Evolutionary conservation across 768 basidiomycete species (phyloP).

Genomic region (Leucosporidium creatinivorum): DNA sequence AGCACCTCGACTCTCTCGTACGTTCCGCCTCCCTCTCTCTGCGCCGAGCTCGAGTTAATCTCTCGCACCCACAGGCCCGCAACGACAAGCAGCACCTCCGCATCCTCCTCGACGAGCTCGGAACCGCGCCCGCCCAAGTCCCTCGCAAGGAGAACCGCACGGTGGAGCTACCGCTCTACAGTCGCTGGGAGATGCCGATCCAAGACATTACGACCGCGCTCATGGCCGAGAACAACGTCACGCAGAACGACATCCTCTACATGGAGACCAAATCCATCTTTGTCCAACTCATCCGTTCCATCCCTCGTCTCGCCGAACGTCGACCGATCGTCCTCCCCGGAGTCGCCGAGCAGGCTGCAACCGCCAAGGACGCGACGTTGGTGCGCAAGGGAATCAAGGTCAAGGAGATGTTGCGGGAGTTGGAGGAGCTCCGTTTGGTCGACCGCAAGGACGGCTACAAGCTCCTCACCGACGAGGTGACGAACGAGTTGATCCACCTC

Average conservation of each 20-base stretch:
- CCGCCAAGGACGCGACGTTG: slow-evolving; percentile 90
- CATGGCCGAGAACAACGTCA: slow-evolving; percentile 81
- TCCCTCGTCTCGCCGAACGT: slow-evolving; percentile 74
- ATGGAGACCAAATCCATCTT: slow-evolving; percentile 99
- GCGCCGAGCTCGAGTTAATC: background rate
- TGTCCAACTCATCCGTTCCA: slow-evolving; percentile 90
- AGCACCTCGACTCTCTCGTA: slow-evolving; percentile 91
- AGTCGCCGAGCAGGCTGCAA: slow-evolving; percentile 90
- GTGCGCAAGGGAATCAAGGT: slow-evolving; percentile 98
- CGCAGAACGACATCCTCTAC: slow-evolving; percentile 93
- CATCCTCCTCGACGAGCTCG: slow-evolving; percentile 92
- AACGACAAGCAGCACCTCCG: slow-evolving; percentile 97
- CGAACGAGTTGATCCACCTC: slow-evolving; percentile 87
- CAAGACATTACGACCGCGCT: slow-evolving; percentile 94
- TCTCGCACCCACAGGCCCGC: slow-evolving; percentile 58
- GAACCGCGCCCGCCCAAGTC: slow-evolving; percentile 84
- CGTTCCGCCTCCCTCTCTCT: slow-evolving; percentile 39
- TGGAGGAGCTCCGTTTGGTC: slow-evolving; percentile 82
- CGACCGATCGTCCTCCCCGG: slow-evolving; percentile 79
- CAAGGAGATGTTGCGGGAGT: slow-evolving; percentile 95
- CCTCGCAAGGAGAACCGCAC: slow-evolving; percentile 96
- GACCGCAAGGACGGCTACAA: slow-evolving; percentile 75
- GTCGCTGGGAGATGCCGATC: slow-evolving; percentile 98
- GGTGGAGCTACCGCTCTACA: slow-evolving; percentile 83
- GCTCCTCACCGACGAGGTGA: slow-evolving; percentile 96